These are phyloP conservation scores for Paraleonurus japonicus DNA, from an alignment of 257 asterid genomes.

Conservation along the genomic window DNA sequence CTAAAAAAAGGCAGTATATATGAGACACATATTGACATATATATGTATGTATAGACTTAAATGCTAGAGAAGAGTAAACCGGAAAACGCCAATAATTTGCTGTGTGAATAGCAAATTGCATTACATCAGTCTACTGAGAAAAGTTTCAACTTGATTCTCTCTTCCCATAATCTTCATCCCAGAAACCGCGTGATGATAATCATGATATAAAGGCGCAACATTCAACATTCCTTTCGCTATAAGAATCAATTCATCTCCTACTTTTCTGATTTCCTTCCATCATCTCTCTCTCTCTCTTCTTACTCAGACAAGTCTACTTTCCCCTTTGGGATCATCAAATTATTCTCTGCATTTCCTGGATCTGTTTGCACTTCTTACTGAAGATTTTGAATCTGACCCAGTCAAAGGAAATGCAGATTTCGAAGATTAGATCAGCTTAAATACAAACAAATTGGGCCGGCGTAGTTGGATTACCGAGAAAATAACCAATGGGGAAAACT, in stretches of 20 bases:
- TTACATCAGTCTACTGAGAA: background rate
- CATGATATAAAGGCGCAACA: background rate
- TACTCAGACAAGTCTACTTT: conserved; percentile 13
- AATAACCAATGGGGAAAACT: conserved; percentile 57
- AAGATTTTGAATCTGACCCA: background rate
- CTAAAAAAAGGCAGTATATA: background rate
- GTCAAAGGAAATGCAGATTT: background rate
- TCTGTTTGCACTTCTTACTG: conserved; percentile 19
- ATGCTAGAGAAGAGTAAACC: too few relatives aligned
- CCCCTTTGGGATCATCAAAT: conserved; percentile 56
- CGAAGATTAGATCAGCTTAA: background rate
- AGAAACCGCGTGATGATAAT: conserved; percentile 53
- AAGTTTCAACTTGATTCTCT: background rate
- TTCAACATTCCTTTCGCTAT: conserved; percentile 19
- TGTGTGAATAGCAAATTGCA: too few relatives aligned
- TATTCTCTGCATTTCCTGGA: conserved; percentile 42
- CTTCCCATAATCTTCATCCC: background rate
- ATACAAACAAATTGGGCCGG: background rate
- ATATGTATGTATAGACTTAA: too few relatives aligned
- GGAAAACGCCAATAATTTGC: too few relatives aligned
- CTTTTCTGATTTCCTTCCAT: too few relatives aligned
- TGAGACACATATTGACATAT: background rate
- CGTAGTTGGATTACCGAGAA: background rate
- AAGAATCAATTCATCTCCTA: conserved; percentile 19
- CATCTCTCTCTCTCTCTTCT: conserved; percentile 5